These are phyloP conservation scores for Zygosaccharomyces gambellarensis DNA, from an alignment of 805 yeast species.

Conservation along the genomic window DNA sequence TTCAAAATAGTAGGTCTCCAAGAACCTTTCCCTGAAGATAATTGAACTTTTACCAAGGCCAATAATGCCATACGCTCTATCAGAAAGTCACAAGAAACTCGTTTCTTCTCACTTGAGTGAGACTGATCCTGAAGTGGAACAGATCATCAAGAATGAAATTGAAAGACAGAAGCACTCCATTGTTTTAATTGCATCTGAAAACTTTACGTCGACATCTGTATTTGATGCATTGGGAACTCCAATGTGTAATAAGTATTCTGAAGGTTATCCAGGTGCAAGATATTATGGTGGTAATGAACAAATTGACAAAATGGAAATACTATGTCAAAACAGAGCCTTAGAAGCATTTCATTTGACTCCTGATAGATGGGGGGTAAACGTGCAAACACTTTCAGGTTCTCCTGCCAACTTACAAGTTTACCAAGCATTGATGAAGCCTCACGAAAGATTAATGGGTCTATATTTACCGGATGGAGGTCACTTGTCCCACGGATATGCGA, in stretches of 20 bases:
- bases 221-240: constrained; percentile 96
- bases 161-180: constrained; percentile 90
- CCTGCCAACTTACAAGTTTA: constrained; percentile 97
- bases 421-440: constrained; percentile 91
- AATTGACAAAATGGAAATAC: constrained; percentile 86
- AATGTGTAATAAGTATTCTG: constrained; percentile 97
- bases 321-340: constrained; percentile 93
- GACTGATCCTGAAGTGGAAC: constrained; percentile 75
- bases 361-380: constrained; percentile 95
- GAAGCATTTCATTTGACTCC: constrained; percentile 78
- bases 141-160: constrained; percentile 72
- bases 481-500: constrained; percentile 96
- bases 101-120: constrained; percentile 55
- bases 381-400: constrained; percentile 93
- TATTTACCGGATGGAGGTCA: constrained; percentile 99
- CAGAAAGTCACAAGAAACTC: constrained; percentile 59
- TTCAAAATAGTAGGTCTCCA: background rate
- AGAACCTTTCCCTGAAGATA: background rate
- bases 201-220: constrained; percentile 93
- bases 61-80: constrained; percentile 55
- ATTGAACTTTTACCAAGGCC: background rate
- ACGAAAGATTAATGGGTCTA: constrained; percentile 96
- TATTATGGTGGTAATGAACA: constrained; percentile 98
- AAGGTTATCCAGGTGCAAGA: constrained; percentile 98
- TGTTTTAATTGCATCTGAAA: constrained; percentile 93